Conservation (phyloP, 345 rosid species). For the Salix exigua region DNA sequence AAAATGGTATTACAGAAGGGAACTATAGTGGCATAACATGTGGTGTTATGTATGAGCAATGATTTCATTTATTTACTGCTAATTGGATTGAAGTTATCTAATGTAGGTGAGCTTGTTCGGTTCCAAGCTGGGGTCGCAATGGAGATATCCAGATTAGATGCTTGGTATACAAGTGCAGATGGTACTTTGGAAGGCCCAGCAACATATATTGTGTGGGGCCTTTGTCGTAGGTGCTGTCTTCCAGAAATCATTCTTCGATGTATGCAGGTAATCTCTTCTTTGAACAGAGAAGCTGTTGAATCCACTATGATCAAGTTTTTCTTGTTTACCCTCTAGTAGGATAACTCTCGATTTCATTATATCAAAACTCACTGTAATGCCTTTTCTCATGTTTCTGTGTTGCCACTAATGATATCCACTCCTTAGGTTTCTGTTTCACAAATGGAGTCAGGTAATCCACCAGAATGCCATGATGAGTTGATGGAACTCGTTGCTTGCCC, state of each 20-base stretch:
- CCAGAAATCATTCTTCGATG: slow-evolving; percentile 84
- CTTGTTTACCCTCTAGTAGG: too few species aligned
- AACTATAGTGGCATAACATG: not conserved
- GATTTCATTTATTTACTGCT: not conserved
- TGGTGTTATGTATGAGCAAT: not conserved
- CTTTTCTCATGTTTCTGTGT: not conserved
- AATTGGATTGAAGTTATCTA: not conserved
- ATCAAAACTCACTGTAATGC: not conserved
- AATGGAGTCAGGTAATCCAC: slow-evolving; percentile 59
- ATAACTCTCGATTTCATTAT: not conserved
- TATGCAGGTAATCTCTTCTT: slow-evolving; percentile 59
- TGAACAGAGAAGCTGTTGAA: not conserved
- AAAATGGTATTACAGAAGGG: not conserved
- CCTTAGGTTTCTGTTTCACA: slow-evolving; percentile 76
- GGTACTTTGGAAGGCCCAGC: slow-evolving; percentile 73
- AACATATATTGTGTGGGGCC: slow-evolving; percentile 70
- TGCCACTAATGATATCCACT: not conserved
- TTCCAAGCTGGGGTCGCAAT: slow-evolving; percentile 86
- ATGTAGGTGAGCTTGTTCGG: slow-evolving; percentile 86
- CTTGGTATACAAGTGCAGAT: slow-evolving; percentile 79
- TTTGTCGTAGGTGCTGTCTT: slow-evolving; percentile 90
- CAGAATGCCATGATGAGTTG: slow-evolving; percentile 69
- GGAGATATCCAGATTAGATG: slow-evolving; percentile 92
- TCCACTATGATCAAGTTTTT: too few species aligned
- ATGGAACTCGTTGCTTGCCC: slow-evolving; percentile 72